Percentiles rank a stretch among this genome's conserved stretches.
These are phyloP conservation scores for Alloascoidea hylecoeti DNA, from an alignment of 805 yeast genomes.

Conservation along the genomic window DNA sequence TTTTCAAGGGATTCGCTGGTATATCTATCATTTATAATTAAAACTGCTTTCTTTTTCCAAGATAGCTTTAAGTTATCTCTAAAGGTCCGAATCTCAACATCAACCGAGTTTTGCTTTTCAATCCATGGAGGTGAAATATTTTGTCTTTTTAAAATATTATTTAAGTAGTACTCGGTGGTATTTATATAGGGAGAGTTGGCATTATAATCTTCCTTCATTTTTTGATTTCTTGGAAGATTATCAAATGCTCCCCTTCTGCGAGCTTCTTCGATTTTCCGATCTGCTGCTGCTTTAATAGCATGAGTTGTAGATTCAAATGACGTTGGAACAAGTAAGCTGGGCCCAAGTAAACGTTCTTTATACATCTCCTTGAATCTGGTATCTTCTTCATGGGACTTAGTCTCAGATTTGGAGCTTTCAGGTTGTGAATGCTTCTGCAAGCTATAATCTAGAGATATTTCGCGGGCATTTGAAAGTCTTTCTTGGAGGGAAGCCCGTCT, in stretches of 20 bases:
- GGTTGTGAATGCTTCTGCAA: neutral
- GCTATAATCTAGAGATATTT: conserved; percentile 47
- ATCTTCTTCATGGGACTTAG: conserved; percentile 27
- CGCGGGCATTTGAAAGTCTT: conserved; percentile 48
- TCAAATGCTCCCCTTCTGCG: conserved; percentile 55
- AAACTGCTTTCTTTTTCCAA: conserved; percentile 23
- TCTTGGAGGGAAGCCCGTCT: conserved; percentile 10
- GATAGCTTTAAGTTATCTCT: conserved; percentile 26
- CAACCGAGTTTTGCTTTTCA: conserved; percentile 53
- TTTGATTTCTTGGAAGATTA: conserved; percentile 50
- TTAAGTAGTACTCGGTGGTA: conserved; percentile 28
- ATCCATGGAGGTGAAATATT: conserved; percentile 87
- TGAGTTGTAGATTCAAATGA: conserved; percentile 30
- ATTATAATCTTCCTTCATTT: conserved; percentile 24
- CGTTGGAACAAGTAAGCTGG: conserved; percentile 29
- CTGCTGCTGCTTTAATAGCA: conserved; percentile 54
- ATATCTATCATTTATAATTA: conserved; percentile 14
- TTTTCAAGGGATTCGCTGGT: conserved; percentile 10
- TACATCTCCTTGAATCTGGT: conserved; percentile 40
- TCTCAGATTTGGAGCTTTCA: neutral
- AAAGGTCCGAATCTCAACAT: conserved; percentile 29
- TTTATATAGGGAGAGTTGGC: conserved; percentile 43
- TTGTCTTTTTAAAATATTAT: conserved; percentile 61
- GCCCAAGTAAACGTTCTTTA: conserved; percentile 49
- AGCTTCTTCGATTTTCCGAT: conserved; percentile 64